Base-by-base conservation (phyloP, 805 yeast species). In the Wickerhamiella spandovensis region DNA sequence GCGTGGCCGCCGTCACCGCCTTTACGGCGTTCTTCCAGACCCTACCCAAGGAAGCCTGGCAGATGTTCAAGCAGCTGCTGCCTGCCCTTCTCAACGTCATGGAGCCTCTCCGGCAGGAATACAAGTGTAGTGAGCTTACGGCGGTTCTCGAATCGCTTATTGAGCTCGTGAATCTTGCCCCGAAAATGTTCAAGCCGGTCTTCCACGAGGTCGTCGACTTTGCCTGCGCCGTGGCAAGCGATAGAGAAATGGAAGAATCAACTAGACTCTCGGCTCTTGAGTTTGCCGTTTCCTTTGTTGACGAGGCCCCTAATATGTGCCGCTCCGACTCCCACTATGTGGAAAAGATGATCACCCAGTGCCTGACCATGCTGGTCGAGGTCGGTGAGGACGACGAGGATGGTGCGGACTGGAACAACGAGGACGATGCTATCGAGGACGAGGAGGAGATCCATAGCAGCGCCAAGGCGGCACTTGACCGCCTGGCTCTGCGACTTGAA, bases 231-330 rank as follows among this genome's bases (percentile, higher is more conserved):
- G 90, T 92, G 30, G 77, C 87, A 48, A 86, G 84, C 60, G 82
- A 87, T 67, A 77, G 75, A 60, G 94, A 85, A 20, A 69, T 88
- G 57, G 97, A 87, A 24, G 74, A 87, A 20, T 68, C 72, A 46
- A 81, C 96, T 4, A 78, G 98, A 62, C 72, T 86, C 59, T 82
- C 92, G 0, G 92, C 96, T 4, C 70, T 92, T 54, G 98, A 92
- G 68, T 74, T 92, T 51, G 71, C 88, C 58, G 85, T 95, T 5
- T 84, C 95, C 0, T 92, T 92, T 63, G 79, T 92, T 53, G 98
- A 92, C 64, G 83, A 84, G 23, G 84, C 96, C 9, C 97, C 98
- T 38, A 81, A 80, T 48, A 92, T 92, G 98, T 90, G 97, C 71
- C 84, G 84, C 63, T 68, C 79, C 30, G 85, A 85, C 58, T 74